Evolutionary conservation across 1,139 yeast species (phyloP).

Genomic region (Taphrina populina): DNA sequence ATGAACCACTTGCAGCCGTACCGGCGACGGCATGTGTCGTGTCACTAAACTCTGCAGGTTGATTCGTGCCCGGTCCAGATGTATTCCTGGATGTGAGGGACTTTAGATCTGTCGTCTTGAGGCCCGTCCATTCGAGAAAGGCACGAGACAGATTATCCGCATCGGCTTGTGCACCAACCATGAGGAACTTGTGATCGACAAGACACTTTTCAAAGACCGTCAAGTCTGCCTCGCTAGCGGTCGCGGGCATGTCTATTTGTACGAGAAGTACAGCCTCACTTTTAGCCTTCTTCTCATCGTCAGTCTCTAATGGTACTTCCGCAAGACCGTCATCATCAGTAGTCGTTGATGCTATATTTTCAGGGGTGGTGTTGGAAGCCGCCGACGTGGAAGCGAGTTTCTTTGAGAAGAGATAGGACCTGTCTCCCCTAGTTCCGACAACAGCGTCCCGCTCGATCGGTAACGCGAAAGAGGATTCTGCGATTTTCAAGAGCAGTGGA

Average conservation of each 20-base stretch:
- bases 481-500: slow-evolving; percentile 1
- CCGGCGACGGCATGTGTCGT: slow-evolving; percentile 16
- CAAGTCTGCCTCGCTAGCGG: slow-evolving; percentile 24
- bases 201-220: slow-evolving; percentile 13
- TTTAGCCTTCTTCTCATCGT: neutral
- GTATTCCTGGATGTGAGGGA: slow-evolving; percentile 1
- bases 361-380: neutral
- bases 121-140: slow-evolving; percentile 19
- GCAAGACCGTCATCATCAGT: neutral
- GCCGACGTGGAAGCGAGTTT: neutral
- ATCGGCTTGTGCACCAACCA: slow-evolving; percentile 29
- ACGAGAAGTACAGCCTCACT: neutral
- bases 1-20: slow-evolving; percentile 7
- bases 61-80: slow-evolving; percentile 6
- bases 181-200: slow-evolving; percentile 19
- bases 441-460: slow-evolving; percentile 25
- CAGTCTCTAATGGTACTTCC: slow-evolving; percentile 5
- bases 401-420: slow-evolving; percentile 21
- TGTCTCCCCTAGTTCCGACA: slow-evolving; percentile 29
- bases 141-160: slow-evolving; percentile 22
- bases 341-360: neutral
- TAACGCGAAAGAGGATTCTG: slow-evolving; percentile 10
- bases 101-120: slow-evolving; percentile 12
- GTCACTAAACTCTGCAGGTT: slow-evolving; percentile 16
- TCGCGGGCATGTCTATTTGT: slow-evolving; percentile 12